Evolutionary conservation across 2,329 filamentous ascomycete genomes (phyloP), one percentile per base, ranked within the genome.

Genomic region (Ceratocystis cacaofunesta): DNA sequence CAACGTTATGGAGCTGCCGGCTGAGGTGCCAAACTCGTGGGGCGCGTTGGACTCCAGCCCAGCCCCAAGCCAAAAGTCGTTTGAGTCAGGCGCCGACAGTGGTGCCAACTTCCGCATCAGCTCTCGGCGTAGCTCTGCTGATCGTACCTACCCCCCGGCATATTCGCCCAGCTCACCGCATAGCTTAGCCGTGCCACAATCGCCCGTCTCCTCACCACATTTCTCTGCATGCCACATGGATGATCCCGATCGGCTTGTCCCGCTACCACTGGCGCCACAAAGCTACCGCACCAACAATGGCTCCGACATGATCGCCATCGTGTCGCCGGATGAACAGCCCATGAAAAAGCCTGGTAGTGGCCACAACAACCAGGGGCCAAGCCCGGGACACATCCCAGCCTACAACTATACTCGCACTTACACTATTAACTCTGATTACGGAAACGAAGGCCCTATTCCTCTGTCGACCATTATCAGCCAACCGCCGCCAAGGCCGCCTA

Each of bases 401-500:
- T 28, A 57, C 52, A 57, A 28, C 28, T 25, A 30, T n/a, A 30
- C 2, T 12, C 6, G 0, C 28, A 19, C 12, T 17, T 32, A 57
- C 41, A 46, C 41, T 19, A 46, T 48, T n/a, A 44, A 4, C 41
- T 46, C 60, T 10, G 41, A 17, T 19, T 46, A 46, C 8, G 50
- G 55, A 19, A 62, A 48, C 36, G 65, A 67, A n/a, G 62, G 57
- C 19, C 43, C 60, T 36, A 64, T 67, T 46, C 62, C 65, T 15
- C 36, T 65, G 12, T 48, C 62, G 2, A 61, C 62, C 8, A 36
- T 67, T 4, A 48, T 36, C 25, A 57, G 52, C n/a, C 82, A 82
- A 67, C 85, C 88, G 3, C 89, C 89, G 5, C 88, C 88, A 0
- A 72, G 90, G 44, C 89, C 89, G 17, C 89, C 89, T 8, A 92